These are phyloP conservation scores for Wickerhamomyces tratensis DNA, from an alignment of 805 yeast genomes.

Conservation along the genomic window DNA sequence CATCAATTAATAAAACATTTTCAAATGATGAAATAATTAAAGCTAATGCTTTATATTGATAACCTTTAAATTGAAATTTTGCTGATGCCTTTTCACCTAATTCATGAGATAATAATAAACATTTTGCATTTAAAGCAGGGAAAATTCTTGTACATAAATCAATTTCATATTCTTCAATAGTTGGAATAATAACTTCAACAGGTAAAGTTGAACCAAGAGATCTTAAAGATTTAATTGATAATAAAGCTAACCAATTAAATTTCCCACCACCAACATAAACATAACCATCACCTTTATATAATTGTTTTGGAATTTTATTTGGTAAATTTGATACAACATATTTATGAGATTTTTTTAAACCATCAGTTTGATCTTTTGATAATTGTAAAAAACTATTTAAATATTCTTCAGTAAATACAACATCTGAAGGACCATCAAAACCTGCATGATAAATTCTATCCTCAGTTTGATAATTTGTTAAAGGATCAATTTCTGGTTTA, in stretches of 20 bases:
- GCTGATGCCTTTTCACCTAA: slow-evolving; percentile 45
- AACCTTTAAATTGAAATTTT: slow-evolving; percentile 45
- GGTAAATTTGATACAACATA: slow-evolving; percentile 38
- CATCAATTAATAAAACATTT: slow-evolving; percentile 61
- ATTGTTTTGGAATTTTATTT: slow-evolving; percentile 30
- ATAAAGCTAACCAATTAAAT: slow-evolving; percentile 43
- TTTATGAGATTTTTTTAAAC: slow-evolving; percentile 38
- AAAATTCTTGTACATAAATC: slow-evolving; percentile 53
- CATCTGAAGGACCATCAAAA: slow-evolving; percentile 30
- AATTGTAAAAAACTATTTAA: slow-evolving; percentile 39
- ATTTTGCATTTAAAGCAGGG: slow-evolving; percentile 53
- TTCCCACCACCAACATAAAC: slow-evolving; percentile 59
- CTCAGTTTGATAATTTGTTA: slow-evolving; percentile 33
- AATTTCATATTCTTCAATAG: slow-evolving; percentile 55
- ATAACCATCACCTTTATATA: slow-evolving; percentile 46
- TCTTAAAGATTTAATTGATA: slow-evolving; percentile 39
- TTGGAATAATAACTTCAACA: slow-evolving; percentile 63
- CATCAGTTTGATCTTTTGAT: slow-evolving; percentile 28
- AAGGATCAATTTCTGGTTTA: slow-evolving; percentile 32
- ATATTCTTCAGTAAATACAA: slow-evolving; percentile 43
- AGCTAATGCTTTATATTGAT: slow-evolving; percentile 62
- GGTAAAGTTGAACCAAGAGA: slow-evolving; percentile 45
- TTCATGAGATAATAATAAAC: slow-evolving; percentile 53
- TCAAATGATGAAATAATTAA: slow-evolving; percentile 65
- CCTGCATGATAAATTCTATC: slow-evolving; percentile 47